A percentile compares a stretch with the other conserved stretches of the same genome.
Evolutionary conservation across 139 green algal genomes (phyloP).

Genomic region (Chloropicon primus): DNA sequence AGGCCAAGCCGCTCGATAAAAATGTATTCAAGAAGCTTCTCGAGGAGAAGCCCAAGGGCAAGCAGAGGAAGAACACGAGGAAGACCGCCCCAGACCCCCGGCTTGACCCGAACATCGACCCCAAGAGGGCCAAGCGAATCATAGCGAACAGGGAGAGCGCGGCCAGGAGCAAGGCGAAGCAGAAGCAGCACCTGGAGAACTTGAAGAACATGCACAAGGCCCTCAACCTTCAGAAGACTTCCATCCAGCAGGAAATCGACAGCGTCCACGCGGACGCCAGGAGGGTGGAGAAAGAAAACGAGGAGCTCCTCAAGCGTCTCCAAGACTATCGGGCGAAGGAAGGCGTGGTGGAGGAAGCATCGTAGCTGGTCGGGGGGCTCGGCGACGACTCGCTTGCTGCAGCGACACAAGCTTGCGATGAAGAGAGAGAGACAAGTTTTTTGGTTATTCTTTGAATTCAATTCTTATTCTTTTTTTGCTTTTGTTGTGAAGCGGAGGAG

Average conservation of each 20-base stretch:
- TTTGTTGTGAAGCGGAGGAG: too few relatives aligned
- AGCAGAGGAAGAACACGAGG: slow-evolving; percentile 52
- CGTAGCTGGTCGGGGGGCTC: too few relatives aligned
- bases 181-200: slow-evolving; percentile 25
- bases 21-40: neutral
- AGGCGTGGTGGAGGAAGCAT: neutral
- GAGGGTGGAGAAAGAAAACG: neutral
- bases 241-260: neutral
- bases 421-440: neutral
- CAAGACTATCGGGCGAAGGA: too few relatives aligned
- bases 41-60: neutral
- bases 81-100: slow-evolving; percentile 54
- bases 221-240: neutral
- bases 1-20: neutral
- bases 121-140: slow-evolving; percentile 54
- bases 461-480: too few relatives aligned
- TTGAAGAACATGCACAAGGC: neutral
- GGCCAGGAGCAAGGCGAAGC: slow-evolving; percentile 50
- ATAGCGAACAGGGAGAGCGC: slow-evolving; percentile 48
- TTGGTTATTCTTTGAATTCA: too few relatives aligned
- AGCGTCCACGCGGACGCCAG: neutral
- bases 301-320: neutral
- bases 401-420: neutral
- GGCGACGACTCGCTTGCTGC: too few relatives aligned
- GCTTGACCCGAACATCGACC: slow-evolving; percentile 61